Base-by-base conservation (phyloP, 805 yeast species). In the Teunomyces barrocoloradensis region DNA sequence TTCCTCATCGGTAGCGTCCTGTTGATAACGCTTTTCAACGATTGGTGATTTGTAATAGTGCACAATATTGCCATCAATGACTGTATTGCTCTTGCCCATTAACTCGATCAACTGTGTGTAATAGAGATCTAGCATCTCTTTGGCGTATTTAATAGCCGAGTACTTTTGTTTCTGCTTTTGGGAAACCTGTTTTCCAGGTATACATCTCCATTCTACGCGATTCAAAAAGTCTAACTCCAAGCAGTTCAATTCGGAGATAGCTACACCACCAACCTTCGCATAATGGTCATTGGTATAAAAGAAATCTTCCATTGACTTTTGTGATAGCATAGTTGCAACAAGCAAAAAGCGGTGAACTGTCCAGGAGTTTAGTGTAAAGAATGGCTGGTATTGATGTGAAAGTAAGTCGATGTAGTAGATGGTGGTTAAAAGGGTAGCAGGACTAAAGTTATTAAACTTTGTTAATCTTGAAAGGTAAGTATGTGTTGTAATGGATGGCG, bases 181-280 rank as follows among this genome's bases (percentile, higher is more conserved):
- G 6, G 44, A 27, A 5, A 59, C 40, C 27, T 60, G 69, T 47
- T 66, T 69, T 4, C 69, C 69, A 1, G 78, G 78, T n/a, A 73
- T 60, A 37, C 74, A 66, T 43, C 64, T 74, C 80, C 94, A 92
- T 49, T 83, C 81, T 7, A 92, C 92, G 51, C 90, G 74, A 42
- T 79, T 78, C 39, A 92, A 75, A 58, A 94, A 90, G 65, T 94
- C 98, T 45, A 87, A 82, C 62, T 92, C 99, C 41, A 92, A 73
- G 46, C 92, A 76, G 64, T 94, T 94, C 54, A 91, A 72, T 61
- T 90, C 97, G 49, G 82, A 77, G 42, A 85, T 70, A 37, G 89
- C 89, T 4, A 90, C 86, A 50, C 99, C 98, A 3, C 99, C 99
- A 15, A 94, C 97, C 62, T 87, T 87, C 10, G 98, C 96, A 60